Percentiles rank a stretch among this genome's conserved stretches.
Conservation (phyloP, 768 basidiomycete species). For the Tricholoma matsutake region DNA sequence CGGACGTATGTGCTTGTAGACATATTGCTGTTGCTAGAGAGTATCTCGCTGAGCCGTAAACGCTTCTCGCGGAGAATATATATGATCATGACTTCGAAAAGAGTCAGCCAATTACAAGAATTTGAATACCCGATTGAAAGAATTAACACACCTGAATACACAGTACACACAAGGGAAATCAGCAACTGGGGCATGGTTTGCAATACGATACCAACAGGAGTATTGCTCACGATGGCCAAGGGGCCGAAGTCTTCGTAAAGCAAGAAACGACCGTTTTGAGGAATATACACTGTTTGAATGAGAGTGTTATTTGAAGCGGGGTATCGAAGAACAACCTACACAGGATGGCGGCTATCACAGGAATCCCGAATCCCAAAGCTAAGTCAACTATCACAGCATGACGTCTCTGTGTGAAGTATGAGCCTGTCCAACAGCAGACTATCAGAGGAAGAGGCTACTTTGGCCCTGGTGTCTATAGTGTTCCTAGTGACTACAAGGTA, state of each 20-base stretch:
- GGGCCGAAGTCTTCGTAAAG: constrained; percentile 60
- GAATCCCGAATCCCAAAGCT: neutral
- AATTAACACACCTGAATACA: constrained; percentile 33
- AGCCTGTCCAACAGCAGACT: neutral
- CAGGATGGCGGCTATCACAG: neutral
- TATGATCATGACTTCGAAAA: constrained; percentile 30
- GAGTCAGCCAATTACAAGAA: neutral
- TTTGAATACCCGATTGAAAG: too few relatives aligned
- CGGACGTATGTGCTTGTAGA: constrained; percentile 48
- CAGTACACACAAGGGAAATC: constrained; percentile 37
- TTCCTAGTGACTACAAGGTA: neutral
- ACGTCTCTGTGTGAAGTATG: neutral
- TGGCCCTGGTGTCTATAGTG: too few relatives aligned
- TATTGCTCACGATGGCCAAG: constrained; percentile 46
- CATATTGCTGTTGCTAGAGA: constrained; percentile 33
- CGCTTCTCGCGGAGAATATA: constrained; percentile 36
- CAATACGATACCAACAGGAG: constrained; percentile 41
- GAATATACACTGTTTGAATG: constrained; percentile 39
- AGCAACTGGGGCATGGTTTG: constrained; percentile 36
- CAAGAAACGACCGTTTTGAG: constrained; percentile 57
- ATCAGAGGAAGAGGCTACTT: neutral
- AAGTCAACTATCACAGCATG: neutral
- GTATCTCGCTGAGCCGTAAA: neutral
- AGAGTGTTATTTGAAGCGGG: neutral
- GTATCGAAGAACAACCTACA: constrained; percentile 33